Base-by-base conservation (phyloP, 2,329 filamentous ascomycete genomes). In the Chaetothyriales sp. region DNA sequence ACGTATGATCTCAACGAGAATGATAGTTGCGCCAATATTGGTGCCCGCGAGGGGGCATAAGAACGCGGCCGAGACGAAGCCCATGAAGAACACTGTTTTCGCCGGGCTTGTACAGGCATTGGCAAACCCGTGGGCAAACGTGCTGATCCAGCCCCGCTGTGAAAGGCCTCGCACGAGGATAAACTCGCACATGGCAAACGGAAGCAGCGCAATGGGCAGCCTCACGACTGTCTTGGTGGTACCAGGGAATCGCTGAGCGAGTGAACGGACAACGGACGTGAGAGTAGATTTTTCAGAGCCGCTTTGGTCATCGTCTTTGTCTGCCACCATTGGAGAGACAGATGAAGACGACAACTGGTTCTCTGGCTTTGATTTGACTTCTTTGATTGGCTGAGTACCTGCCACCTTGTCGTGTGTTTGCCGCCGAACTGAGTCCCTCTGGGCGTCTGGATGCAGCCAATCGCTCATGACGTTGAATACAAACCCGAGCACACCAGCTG, bases 11-110 rank as follows among this genome's bases (percentile, higher is more conserved):
- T 60, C 58, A n/a, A 60, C 58, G n/a, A 60, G 53, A 49, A 60
- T 57, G 49, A 60, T 60, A 9, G 58, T 60, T 19, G 58, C 58
- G n/a, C 58, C 58, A 44, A 60, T 60, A 28, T 60, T 60, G 22
- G 58, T 60, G 9, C 58, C 58, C 3, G 58, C 58, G 10, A 60
- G 53, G 0, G 58, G 58, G 46, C 58, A 60, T 10, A 60, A 51
- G 47, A 59, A 59, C 0, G 57, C 57, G 1, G 57, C 58, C 15
- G 52, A 55, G 36, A 60, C 50, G 43, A 55, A 60, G 12, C 53
- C 52, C 50, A 60, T 56, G 54, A 60, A 59, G 47, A 58, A 59
- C n/a, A 57, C 55, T 1, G 58, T 55, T 18, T 45, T 47, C 8
- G 55, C 51, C 3, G 58, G 57, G 2, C 50, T 54, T 2, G 55